Evolutionary conservation across 225 moss, liverwort and hornwort genomes (phyloP).

Genomic region (Asterella californica): DNA sequence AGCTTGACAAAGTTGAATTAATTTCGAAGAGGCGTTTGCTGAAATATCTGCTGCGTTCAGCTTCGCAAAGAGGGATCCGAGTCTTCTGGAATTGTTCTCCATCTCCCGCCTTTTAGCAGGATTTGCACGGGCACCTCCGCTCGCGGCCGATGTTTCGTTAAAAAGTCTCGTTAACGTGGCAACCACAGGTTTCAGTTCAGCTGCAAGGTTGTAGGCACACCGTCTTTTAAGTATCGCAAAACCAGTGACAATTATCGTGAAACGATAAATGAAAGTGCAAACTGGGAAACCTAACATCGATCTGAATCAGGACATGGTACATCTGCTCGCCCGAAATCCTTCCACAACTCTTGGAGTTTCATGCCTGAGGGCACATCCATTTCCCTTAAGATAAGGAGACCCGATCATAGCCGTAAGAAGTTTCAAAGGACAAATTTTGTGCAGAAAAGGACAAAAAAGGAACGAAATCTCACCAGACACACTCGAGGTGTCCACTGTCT

Average conservation of each 20-base stretch:
- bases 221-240: not conserved
- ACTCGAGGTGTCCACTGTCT: conserved; percentile 82
- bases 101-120: conserved; percentile 83
- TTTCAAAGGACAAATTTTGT: not conserved
- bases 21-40: conserved; percentile 69
- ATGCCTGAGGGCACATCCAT: too few relatives aligned
- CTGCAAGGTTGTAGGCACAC: conserved; percentile 34
- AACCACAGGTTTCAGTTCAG: conserved; percentile 74
- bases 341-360: too few relatives aligned
- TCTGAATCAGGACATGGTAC: too few relatives aligned
- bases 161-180: conserved; percentile 70
- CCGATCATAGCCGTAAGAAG: too few relatives aligned
- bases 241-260: not conserved
- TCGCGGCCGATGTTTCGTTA: conserved; percentile 67
- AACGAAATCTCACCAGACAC: conserved; percentile 52
- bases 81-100: conserved; percentile 80
- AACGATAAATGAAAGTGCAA: not conserved
- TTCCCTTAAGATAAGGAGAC: too few relatives aligned
- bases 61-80: conserved; percentile 80
- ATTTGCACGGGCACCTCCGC: conserved; percentile 73
- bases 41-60: conserved; percentile 84
- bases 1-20: conserved; percentile 80
- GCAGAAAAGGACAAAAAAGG: not conserved
- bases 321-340: too few relatives aligned
- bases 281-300: not conserved